Evolutionary conservation across 345 rosid genomes (phyloP).

Genomic region (Gossypium herbaceum): DNA sequence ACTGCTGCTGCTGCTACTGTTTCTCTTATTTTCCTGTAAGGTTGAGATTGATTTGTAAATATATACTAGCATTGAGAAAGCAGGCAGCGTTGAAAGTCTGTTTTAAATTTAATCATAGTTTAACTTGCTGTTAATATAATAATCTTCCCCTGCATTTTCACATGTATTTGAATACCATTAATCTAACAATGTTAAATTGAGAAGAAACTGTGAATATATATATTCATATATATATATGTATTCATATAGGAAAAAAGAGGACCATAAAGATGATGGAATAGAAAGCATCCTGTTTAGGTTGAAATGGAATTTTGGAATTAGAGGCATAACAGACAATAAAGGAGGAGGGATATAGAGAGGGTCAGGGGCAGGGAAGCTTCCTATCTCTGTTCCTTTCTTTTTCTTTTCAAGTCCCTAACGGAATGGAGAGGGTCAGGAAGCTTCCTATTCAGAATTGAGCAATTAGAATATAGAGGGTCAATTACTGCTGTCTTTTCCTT

Average conservation of each 20-base stretch:
- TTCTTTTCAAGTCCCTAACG: background rate
- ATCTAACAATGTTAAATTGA: background rate
- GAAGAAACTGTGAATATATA: background rate
- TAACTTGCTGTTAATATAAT: background rate
- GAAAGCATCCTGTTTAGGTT: slow-evolving; percentile 16
- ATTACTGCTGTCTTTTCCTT: no score
- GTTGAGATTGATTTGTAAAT: background rate
- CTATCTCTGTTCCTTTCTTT: background rate
- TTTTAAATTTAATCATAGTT: background rate
- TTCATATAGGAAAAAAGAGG: no score
- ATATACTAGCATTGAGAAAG: background rate
- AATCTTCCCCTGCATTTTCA: background rate
- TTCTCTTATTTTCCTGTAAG: background rate
- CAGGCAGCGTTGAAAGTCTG: background rate
- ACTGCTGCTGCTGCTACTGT: background rate
- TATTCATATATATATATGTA: no score
- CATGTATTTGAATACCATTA: background rate
- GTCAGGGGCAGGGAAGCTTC: background rate
- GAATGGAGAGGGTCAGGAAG: background rate
- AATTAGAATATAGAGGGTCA: no score
- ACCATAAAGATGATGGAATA: no score
- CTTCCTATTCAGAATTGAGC: background rate
- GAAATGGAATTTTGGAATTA: background rate
- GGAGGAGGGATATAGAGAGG: background rate
- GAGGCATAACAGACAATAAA: background rate